Base-by-base conservation (phyloP, 352 stramenopile genomes). In the Phytophthora lateralis region DNA sequence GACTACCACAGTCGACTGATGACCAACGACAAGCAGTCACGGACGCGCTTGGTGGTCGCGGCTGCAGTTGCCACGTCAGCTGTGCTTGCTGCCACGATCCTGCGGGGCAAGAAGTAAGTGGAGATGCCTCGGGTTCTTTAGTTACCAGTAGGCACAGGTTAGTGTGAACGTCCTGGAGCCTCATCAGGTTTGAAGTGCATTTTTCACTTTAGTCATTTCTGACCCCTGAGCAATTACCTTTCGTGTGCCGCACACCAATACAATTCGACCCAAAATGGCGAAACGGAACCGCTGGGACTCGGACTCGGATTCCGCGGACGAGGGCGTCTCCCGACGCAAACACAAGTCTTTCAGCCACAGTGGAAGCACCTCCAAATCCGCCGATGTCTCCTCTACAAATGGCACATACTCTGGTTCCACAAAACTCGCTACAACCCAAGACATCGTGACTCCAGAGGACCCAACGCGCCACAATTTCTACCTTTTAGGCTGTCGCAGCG, bases 401-500 rank as follows among this genome's bases (percentile, higher is more conserved):
- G 1, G 0, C 45, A 48, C 53, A 18, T 11, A 8, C 26, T 60
- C 48, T 3, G 18, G 38, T 20, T n/a, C 49, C 17, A 24, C 15
- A 8, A 35, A 38, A 44, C 29, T 0, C 5, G 42, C 59, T 46
- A 61, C n/a, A 59, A 6, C 11, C 45, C 44, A 50, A 17, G 18
- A 32, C 51, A 58, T 66, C 8, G 49, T 47, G 6, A 24, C 32
- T 27, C 14, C 53, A 53, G 34, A 45, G 37, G 38, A 63, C 0
- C 44, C 56, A 6, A 39, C 65, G 1, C 60, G 75, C 34, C 81
- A 90, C 66, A 90, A 90, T 49, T 90, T 90, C 58, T 89, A 91
- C 55, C 55, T 89, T 34, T 64, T 84, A 37, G 94, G 95, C 46
- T 99, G 95, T 63, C 89, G 96, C 35, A 98, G 89, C 47, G 96